Conservation (phyloP, 768 basidiomycete genomes). For the Chalciporus chontae region DNA sequence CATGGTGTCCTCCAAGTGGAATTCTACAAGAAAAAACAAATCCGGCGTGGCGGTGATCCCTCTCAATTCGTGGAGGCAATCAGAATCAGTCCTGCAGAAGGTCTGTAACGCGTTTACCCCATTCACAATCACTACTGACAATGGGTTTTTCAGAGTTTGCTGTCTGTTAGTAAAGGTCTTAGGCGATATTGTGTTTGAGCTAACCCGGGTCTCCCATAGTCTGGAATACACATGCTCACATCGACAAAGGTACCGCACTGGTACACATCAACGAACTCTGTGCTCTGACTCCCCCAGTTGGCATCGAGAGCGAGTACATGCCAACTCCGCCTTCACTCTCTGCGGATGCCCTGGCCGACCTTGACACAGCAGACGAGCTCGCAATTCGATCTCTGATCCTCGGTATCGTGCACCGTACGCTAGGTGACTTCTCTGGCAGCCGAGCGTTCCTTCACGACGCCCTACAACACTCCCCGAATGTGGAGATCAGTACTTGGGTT, state of each 20-base stretch:
- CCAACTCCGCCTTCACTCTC: neutral
- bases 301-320: conserved; percentile 31
- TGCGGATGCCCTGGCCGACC: conserved; percentile 29
- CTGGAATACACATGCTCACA: conserved; percentile 76
- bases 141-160: conserved; percentile 50
- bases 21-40: conserved; percentile 72
- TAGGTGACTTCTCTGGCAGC: conserved; percentile 41
- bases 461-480: conserved; percentile 33
- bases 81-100: conserved; percentile 68
- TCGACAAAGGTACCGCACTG: conserved; percentile 48
- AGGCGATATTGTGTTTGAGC: neutral
- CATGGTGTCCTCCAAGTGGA: conserved; percentile 43
- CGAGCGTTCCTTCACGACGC: conserved; percentile 54
- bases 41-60: conserved; percentile 49
- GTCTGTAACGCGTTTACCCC: conserved; percentile 32
- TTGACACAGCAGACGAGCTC: conserved; percentile 70
- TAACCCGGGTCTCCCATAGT: conserved; percentile 38
- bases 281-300: conserved; percentile 44
- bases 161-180: conserved; percentile 50
- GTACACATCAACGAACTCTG: conserved; percentile 57
- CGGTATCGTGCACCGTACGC: conserved; percentile 61
- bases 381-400: conserved; percentile 67
- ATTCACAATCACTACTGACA: conserved; percentile 4
- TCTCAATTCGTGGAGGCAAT: conserved; percentile 50
- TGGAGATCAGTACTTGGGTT: conserved; percentile 65